Percentiles rank a stretch among this genome's conserved stretches.
Conservation (phyloP, 2,329 filamentous ascomycete genomes). For the Ceratocystis diversiconidia region DNA sequence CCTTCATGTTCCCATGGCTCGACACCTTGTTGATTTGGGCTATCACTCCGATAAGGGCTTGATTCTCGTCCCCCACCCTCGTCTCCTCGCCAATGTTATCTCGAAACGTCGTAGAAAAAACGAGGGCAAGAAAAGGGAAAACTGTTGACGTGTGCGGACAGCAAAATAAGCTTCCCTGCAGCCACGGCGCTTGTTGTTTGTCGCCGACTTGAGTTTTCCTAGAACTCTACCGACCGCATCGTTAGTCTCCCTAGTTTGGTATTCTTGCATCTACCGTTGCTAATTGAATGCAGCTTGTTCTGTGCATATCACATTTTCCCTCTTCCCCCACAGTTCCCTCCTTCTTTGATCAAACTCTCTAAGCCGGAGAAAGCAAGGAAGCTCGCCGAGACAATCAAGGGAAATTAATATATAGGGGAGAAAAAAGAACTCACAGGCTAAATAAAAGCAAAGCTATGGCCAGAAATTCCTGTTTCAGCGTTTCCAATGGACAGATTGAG, state of each 20-base stretch:
- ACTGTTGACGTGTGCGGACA: background rate
- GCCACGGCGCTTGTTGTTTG: background rate
- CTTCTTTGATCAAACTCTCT: background rate
- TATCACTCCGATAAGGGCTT: background rate
- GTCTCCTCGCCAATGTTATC: background rate
- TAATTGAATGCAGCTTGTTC: background rate
- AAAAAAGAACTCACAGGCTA: background rate
- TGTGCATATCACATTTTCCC: background rate
- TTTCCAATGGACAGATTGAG: background rate
- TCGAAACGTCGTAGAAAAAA: background rate
- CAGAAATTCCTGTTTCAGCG: background rate
- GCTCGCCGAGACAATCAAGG: background rate
- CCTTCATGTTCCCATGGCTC: too few species aligned
- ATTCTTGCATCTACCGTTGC: background rate
- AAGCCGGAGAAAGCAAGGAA: background rate
- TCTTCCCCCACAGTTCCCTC: background rate
- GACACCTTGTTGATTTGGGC: too few species aligned
- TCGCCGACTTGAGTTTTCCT: background rate
- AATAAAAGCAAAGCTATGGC: background rate
- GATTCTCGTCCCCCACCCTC: background rate
- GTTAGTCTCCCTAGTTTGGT: too few species aligned
- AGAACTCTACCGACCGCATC: background rate
- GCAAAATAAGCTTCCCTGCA: background rate
- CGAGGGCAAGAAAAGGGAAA: background rate
- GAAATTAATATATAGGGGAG: background rate